phyloP scores from a whole-genome alignment of 108 stramenopile genomes.

The Fragilariopsis cylindrus region DNA sequence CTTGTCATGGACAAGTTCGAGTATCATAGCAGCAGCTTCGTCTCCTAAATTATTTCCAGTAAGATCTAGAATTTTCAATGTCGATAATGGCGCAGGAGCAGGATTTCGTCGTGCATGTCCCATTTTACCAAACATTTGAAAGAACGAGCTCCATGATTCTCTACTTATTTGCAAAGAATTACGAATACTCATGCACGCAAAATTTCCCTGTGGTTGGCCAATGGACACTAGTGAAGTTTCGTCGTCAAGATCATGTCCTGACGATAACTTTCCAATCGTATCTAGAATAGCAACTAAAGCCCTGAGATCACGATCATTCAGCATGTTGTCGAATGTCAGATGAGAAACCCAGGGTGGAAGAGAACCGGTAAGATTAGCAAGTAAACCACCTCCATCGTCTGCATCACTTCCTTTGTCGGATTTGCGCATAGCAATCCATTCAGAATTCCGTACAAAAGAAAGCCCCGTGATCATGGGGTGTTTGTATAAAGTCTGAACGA shows the following conservation, averaged over 20 bases:
- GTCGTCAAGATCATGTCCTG: slow-evolving; percentile 30
- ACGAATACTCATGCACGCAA: slow-evolving; percentile 45
- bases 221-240: slow-evolving; percentile 12
- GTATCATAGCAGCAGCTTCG: slow-evolving; percentile 43
- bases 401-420: slow-evolving; percentile 25
- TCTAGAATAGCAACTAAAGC: slow-evolving; percentile 50
- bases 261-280: slow-evolving; percentile 54
- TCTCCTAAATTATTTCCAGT: slow-evolving; percentile 63
- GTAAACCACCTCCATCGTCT: slow-evolving; percentile 48
- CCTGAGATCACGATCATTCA: slow-evolving; percentile 45
- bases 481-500: slow-evolving; percentile 64
- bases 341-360: slow-evolving; percentile 62
- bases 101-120: slow-evolving; percentile 25
- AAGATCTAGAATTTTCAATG: slow-evolving; percentile 52
- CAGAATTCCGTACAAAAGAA: slow-evolving; percentile 46
- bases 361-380: slow-evolving; percentile 62
- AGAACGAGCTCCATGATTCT: slow-evolving; percentile 45
- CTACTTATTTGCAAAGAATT: slow-evolving; percentile 41
- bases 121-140: slow-evolving; percentile 44
- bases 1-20: slow-evolving; percentile 47
- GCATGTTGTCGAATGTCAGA: slow-evolving; percentile 59
- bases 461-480: slow-evolving; percentile 62
- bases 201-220: slow-evolving; percentile 50
- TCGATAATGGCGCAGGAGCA: slow-evolving; percentile 33
- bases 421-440: slow-evolving; percentile 22